Conservation (phyloP, 2,329 filamentous ascomycete species). For the Penicillium sp. region DNA sequence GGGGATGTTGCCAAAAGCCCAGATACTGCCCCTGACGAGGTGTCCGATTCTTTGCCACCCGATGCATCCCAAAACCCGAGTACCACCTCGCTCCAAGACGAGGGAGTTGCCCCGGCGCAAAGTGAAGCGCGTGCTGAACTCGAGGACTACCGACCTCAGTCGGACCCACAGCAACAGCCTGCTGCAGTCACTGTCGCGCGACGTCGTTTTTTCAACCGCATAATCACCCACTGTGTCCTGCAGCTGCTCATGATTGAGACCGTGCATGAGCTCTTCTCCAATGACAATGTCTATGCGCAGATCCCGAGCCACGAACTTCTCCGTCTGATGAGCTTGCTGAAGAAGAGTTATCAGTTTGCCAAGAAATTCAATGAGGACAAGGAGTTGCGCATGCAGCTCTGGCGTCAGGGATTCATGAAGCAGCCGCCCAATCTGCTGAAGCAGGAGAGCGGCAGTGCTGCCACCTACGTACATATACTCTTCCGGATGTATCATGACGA, state of each 20-base stretch:
- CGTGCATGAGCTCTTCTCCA: constrained; percentile 96
- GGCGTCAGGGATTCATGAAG: constrained; percentile 99
- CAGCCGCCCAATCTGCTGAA: constrained; percentile 96
- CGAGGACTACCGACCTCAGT: constrained; percentile 81
- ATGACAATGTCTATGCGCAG: constrained; percentile 86
- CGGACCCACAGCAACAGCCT: constrained; percentile 74
- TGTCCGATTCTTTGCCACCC: constrained; percentile 22
- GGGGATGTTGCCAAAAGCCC: constrained; percentile 21
- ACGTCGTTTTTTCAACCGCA: constrained; percentile 95
- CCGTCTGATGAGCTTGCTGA: constrained; percentile 85
- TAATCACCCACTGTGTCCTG: constrained; percentile 96
- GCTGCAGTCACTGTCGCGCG: constrained; percentile 89
- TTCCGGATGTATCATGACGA: constrained; percentile 96
- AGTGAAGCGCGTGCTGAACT: constrained; percentile 46
- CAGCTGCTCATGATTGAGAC: constrained; percentile 99
- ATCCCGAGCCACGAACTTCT: constrained; percentile 88
- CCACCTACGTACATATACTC: constrained; percentile 91
- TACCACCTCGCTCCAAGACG: constrained; percentile 29
- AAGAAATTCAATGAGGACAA: constrained; percentile 98
- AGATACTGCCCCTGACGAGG: constrained; percentile 20
- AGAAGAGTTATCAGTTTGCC: constrained; percentile 94
- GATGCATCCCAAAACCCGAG: constrained; percentile 25
- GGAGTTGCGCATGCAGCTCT: constrained; percentile 86
- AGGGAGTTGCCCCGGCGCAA: constrained; percentile 32
- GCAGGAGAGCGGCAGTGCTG: constrained; percentile 87